Conservation (phyloP, 805 yeast genomes). For the Pichia heedii region DNA sequence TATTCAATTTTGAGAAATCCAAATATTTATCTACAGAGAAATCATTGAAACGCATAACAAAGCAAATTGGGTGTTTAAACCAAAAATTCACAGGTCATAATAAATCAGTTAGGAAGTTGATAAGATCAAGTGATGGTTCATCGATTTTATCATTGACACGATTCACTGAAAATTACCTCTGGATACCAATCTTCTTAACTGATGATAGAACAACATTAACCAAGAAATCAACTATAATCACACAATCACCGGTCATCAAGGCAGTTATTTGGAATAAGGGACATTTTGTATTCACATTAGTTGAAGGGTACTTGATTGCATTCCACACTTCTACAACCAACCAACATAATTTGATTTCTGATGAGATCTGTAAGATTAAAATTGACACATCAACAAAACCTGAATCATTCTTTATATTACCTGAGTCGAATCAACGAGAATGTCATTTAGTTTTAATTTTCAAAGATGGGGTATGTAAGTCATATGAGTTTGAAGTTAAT, state of each 20-base stretch:
- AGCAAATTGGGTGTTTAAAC: conserved; percentile 27
- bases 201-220: conserved; percentile 22
- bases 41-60: not conserved
- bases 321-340: conserved; percentile 37
- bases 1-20: conserved; percentile 18
- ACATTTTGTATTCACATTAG: conserved; percentile 34
- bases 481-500: conserved; percentile 33
- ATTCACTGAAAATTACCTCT: conserved; percentile 52
- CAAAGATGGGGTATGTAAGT: conserved; percentile 25
- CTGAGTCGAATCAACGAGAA: conserved; percentile 20
- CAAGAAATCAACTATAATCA: conserved; percentile 30
- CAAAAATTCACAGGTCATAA: conserved; percentile 78
- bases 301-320: conserved; percentile 38
- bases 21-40: not conserved
- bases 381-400: conserved; percentile 11
- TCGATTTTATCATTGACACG: conserved; percentile 51
- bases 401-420: conserved; percentile 27
- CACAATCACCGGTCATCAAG: conserved; percentile 37
- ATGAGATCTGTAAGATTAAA: conserved; percentile 11
- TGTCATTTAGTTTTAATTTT: conserved; percentile 47
- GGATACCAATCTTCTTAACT: conserved; percentile 38
- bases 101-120: conserved; percentile 62
- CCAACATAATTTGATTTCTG: conserved; percentile 20
- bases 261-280: conserved; percentile 46
- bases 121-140: conserved; percentile 59